Evolutionary conservation across 345 rosid genomes (phyloP), one percentile per base, ranked within the genome.

Genomic region (Eucalyptus camaldulensis): DNA sequence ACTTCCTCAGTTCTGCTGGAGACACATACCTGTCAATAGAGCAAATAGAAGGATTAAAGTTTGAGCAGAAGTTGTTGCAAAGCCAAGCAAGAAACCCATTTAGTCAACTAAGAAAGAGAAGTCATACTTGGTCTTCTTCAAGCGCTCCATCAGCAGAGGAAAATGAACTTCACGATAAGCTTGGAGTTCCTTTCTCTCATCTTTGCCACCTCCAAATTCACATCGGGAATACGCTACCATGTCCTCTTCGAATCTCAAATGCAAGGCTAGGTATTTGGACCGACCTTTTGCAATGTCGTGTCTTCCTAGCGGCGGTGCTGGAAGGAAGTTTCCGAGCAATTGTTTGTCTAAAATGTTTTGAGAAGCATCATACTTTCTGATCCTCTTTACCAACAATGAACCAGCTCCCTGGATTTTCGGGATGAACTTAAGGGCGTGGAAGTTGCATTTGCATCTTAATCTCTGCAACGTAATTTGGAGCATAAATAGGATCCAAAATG

Each of bases 211-310:
- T 86, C 99, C 99, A 51, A 96, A 97, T 88, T 96, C 98, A 81
- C 98, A 98, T 14, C 91, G 92, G 88, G 98, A 98, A 91, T 98
- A 98, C 56, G 99, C 99, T 88, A 96, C 96, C 99, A 98, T 98
- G 91, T 98, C 99, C 91, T 92, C 96, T 93, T 98, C 99, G 89
- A 96, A 98, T 90, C 99, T 94, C 92, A 98, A 90, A 91, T 98
- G 99, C 86, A 97, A 91, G 86, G 98, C 99, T 89, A 97, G 97
- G 88, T 95, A 97, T 90, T 87, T 94, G 5, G 93, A 89, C 53
- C 92, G 91, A 31, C 92, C 91, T 89, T 80, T 90, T 50, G 89
- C 88, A 80, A 86, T 87, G 88, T 90, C 24, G 87, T 90, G 89
- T 88, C 81, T 88, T 90, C 87, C 89, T 10, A 90, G 90, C 31